These are phyloP conservation scores for Exophiala phaeomuriformis DNA, from an alignment of 2,329 filamentous ascomycete species.

Conservation along the genomic window DNA sequence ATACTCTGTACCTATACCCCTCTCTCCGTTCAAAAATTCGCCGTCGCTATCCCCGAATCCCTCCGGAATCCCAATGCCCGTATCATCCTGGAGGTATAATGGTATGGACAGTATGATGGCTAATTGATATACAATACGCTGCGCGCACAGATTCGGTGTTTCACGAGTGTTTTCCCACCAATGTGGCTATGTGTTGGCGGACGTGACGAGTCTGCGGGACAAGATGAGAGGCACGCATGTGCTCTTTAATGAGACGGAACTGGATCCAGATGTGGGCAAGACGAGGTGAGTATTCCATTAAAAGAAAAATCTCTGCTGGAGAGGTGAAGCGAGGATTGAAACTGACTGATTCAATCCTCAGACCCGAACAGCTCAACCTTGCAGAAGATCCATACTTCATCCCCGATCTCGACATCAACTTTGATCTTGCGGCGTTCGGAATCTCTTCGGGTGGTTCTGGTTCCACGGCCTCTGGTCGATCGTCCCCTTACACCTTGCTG, in stretches of 20 bases:
- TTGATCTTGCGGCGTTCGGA: slow-evolving; percentile 45
- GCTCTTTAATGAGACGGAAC: slow-evolving; percentile 49
- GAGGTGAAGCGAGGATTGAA: neutral
- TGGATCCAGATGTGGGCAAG: slow-evolving; percentile 65
- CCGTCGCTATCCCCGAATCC: slow-evolving; percentile 42
- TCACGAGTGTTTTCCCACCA: slow-evolving; percentile 82
- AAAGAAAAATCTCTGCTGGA: neutral
- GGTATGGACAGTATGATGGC: no score
- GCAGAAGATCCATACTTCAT: slow-evolving; percentile 77
- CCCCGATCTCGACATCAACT: slow-evolving; percentile 54
- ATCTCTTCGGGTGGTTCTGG: slow-evolving; percentile 33
- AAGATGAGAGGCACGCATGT: slow-evolving; percentile 64
- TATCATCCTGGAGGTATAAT: no score
- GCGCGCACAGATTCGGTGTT: slow-evolving; percentile 57
- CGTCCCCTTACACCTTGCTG: slow-evolving; percentile 12
- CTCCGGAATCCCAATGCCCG: no score
- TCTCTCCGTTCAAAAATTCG: slow-evolving; percentile 47
- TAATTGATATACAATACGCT: no score
- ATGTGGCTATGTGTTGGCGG: slow-evolving; percentile 74
- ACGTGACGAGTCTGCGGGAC: slow-evolving; percentile 67
- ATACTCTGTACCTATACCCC: neutral
- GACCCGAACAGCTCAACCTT: slow-evolving; percentile 67
- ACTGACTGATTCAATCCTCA: slow-evolving; percentile 33
- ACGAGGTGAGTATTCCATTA: slow-evolving; percentile 52
- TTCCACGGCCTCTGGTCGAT: slow-evolving; percentile 30